Base-by-base conservation (phyloP, 1,139 yeast species). In the Spencermartinsiella ligniputridi region DNA sequence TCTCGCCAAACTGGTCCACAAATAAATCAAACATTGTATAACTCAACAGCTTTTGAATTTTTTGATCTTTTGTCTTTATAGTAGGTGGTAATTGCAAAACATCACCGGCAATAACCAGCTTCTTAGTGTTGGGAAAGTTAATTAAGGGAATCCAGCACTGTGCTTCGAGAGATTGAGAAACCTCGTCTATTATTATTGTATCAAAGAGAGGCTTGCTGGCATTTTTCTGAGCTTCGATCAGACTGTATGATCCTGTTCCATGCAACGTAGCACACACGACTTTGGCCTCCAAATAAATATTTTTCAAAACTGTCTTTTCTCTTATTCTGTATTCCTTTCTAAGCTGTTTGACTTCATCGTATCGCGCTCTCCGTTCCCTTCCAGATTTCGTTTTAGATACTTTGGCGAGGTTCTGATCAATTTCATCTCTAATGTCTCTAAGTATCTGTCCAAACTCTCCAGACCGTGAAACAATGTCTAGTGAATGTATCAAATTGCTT, bases 101-200 rank as follows among this genome's bases (percentile, higher is more conserved):
- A 60, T 90, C 97, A 12, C 71, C 71, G 9, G 71, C 70, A 25
- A 67, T 75, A 1, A 90, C 78, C 24, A 90, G 63, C 48, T 81
- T 73, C 34, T 74, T 74, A 32, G 81, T 76, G 3, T 78, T 72
- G 32, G 76, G 69, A 55, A 83, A 87, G 40, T 75, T 75, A 13
- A 87, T 70, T n/a, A 92, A 52, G 0, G 98, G 97, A 24, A 92
- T 88, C 97, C 97, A 90, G 60, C 97, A 89, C 57, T 92, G 96
- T 1, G 97, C 96, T 58, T 92, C 97, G 46, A 90, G 66, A 3
- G 97, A 76, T 62, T 92, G 98, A 0, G 97, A 88, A 0, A 92
- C 97, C 64, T 92, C 98, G 63, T 92, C 98, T 37, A 92, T 89
- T 17, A 92, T 85, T 19, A 92, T 73, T 0, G 95, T 82, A 56